Conservation (phyloP, 192 early-diverging fungal species). For the Podila verticillata region DNA sequence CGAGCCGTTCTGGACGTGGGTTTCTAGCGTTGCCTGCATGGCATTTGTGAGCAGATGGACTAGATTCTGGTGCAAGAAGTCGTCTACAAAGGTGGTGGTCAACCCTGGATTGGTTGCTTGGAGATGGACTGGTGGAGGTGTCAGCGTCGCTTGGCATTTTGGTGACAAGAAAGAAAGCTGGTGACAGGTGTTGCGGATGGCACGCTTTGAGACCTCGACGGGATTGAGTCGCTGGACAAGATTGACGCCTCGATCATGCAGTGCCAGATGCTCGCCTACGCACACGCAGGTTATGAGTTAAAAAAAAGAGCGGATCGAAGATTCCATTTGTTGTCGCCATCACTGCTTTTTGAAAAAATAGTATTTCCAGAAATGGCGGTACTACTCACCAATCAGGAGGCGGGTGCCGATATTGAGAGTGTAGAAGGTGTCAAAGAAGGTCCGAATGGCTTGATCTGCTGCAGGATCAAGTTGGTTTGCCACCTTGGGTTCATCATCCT, state of each 20-base stretch:
- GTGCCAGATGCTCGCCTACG: slow-evolving; percentile 60
- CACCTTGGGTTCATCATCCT: slow-evolving; percentile 55
- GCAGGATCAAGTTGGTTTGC: slow-evolving; percentile 41
- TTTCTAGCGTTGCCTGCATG: slow-evolving; percentile 60
- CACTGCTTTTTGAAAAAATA: no score
- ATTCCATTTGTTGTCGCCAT: no score
- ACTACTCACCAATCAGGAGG: slow-evolving; percentile 54
- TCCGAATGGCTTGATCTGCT: slow-evolving; percentile 58
- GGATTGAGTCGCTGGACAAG: slow-evolving; percentile 67
- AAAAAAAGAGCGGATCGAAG: no score
- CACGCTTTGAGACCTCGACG: slow-evolving; percentile 57
- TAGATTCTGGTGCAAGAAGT: slow-evolving; percentile 65
- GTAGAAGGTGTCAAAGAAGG: slow-evolving; percentile 69
- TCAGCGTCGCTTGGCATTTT: slow-evolving; percentile 53
- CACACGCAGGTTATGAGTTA: no score
- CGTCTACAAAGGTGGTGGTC: slow-evolving; percentile 65
- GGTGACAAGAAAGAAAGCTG: slow-evolving; percentile 25
- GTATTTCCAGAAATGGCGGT: no score
- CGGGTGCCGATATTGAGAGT: slow-evolving; percentile 67
- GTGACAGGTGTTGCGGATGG: slow-evolving; percentile 22
- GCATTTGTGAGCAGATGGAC: slow-evolving; percentile 69
- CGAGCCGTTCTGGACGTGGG: slow-evolving; percentile 26
- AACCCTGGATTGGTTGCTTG: slow-evolving; percentile 54
- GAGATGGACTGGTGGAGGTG: slow-evolving; percentile 58
- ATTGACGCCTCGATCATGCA: slow-evolving; percentile 63